phyloP scores from a whole-genome alignment of 345 rosid species.

The Dipteronia sinensis region DNA sequence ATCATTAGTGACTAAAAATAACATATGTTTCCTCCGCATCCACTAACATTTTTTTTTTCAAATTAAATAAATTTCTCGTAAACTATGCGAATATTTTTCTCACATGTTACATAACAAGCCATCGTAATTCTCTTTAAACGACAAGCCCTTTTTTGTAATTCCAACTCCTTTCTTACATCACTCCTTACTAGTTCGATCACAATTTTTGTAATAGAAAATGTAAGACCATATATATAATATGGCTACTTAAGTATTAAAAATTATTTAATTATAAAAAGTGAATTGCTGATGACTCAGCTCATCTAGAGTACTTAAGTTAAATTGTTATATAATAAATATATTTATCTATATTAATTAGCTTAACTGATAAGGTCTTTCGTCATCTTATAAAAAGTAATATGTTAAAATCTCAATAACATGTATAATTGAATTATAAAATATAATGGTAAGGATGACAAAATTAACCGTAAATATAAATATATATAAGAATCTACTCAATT shows the following conservation, averaged over 20 bases:
- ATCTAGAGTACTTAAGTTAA: background rate
- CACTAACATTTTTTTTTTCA: no score
- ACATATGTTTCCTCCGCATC: constrained; percentile 11
- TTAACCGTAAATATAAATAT: no score
- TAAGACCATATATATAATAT: background rate
- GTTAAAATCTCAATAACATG: no score
- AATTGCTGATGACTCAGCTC: background rate
- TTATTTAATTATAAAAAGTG: background rate
- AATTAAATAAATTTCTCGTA: no score
- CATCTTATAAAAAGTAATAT: no score
- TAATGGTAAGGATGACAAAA: no score
- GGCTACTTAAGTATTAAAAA: no score
- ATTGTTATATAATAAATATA: no score
- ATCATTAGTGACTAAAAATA: constrained; percentile 29
- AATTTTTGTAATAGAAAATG: background rate
- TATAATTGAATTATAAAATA: no score
- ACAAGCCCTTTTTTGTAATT: background rate
- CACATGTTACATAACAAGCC: constrained; percentile 28
- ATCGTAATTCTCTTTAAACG: background rate
- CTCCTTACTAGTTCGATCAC: background rate
- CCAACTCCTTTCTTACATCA: background rate
- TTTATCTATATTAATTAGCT: no score
- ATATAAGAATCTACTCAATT: no score
- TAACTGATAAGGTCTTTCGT: no score
- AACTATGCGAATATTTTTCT: constrained; percentile 14